Evolutionary conservation across 208 protist genomes (phyloP).

Genomic region (Angomonas ambiguus): DNA sequence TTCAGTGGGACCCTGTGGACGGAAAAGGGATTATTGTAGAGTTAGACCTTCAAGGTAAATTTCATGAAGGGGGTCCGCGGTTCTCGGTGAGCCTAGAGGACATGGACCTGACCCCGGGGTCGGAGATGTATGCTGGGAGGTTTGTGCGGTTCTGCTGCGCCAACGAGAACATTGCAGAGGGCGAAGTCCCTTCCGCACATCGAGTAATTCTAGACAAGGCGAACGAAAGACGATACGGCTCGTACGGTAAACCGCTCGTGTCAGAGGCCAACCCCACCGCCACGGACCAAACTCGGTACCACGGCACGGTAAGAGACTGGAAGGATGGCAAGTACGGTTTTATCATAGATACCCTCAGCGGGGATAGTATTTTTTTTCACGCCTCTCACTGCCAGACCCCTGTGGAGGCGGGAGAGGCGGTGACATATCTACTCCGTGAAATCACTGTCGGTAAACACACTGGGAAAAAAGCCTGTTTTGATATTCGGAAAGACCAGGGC

Average conservation of each 20-base stretch:
- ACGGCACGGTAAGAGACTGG: conserved; percentile 51
- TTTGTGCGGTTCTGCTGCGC: conserved; percentile 62
- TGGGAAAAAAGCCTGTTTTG: conserved; percentile 61
- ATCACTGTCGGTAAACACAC: conserved; percentile 49
- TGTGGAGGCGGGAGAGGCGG: conserved; percentile 41
- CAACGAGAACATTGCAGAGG: not conserved
- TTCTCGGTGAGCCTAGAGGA: conserved; percentile 49
- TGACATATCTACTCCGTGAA: conserved; percentile 60
- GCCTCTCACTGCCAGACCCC: conserved; percentile 21
- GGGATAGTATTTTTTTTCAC: conserved; percentile 82
- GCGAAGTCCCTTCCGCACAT: conserved; percentile 10
- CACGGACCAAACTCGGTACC: conserved; percentile 24
- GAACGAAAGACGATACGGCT: conserved; percentile 25
- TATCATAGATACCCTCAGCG: conserved; percentile 51
- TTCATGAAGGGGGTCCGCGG: conserved; percentile 49
- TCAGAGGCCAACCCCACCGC: conserved; percentile 8
- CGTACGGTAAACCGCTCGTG: conserved; percentile 5
- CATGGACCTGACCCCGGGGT: conserved; percentile 30
- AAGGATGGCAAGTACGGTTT: conserved; percentile 52
- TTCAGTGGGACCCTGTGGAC: conserved; percentile 42
- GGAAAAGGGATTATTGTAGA: conserved; percentile 55
- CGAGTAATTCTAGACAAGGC: conserved; percentile 51
- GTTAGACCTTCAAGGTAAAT: conserved; percentile 46
- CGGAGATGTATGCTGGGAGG: conserved; percentile 29
- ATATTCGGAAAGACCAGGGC: conserved; percentile 22